Conservation (phyloP, 495 filamentous ascomycete genomes). For the Aspergillus olivimuriae region DNA sequence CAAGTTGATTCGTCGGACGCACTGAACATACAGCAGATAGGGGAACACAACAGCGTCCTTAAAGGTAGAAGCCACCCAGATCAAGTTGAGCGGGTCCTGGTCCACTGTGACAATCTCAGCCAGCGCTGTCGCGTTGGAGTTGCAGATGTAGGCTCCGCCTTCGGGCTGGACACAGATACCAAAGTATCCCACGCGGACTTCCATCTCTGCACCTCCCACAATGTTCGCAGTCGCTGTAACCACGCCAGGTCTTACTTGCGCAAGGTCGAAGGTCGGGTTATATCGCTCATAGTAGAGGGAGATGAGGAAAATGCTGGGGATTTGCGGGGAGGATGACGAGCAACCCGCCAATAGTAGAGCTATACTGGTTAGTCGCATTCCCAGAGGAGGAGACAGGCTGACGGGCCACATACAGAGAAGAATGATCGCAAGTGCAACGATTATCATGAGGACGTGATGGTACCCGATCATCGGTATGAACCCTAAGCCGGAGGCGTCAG, state of each 20-base stretch:
- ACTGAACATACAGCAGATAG: slow-evolving; percentile 54
- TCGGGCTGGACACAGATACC: slow-evolving; percentile 62
- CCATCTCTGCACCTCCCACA: slow-evolving; percentile 54
- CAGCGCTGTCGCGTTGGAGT: slow-evolving; percentile 59
- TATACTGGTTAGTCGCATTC: slow-evolving; percentile 29
- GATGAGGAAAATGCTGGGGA: slow-evolving; percentile 64
- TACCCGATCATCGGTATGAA: slow-evolving; percentile 94
- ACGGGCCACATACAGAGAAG: slow-evolving; percentile 69
- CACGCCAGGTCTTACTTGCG: slow-evolving; percentile 82
- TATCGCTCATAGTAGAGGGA: slow-evolving; percentile 64
- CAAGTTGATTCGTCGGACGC: background rate
- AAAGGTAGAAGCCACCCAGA: slow-evolving; percentile 68
- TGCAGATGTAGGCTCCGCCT: slow-evolving; percentile 58
- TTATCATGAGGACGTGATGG: slow-evolving; percentile 97
- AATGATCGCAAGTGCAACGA: slow-evolving; percentile 91
- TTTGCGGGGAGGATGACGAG: slow-evolving; percentile 62
- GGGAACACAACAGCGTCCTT: slow-evolving; percentile 67
- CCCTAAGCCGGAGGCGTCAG: slow-evolving; percentile 43
- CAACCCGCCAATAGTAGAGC: slow-evolving; percentile 63
- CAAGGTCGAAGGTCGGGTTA: slow-evolving; percentile 52
- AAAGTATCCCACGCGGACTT: slow-evolving; percentile 68
- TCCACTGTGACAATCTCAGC: slow-evolving; percentile 57
- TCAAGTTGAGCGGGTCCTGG: slow-evolving; percentile 64
- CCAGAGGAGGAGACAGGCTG: background rate
- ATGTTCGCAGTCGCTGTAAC: slow-evolving; percentile 60